Percentiles rank a stretch among this genome's conserved stretches.
Evolutionary conservation across 2,329 filamentous ascomycete genomes (phyloP).

Genomic region (Chrysosporium queenslandicum): DNA sequence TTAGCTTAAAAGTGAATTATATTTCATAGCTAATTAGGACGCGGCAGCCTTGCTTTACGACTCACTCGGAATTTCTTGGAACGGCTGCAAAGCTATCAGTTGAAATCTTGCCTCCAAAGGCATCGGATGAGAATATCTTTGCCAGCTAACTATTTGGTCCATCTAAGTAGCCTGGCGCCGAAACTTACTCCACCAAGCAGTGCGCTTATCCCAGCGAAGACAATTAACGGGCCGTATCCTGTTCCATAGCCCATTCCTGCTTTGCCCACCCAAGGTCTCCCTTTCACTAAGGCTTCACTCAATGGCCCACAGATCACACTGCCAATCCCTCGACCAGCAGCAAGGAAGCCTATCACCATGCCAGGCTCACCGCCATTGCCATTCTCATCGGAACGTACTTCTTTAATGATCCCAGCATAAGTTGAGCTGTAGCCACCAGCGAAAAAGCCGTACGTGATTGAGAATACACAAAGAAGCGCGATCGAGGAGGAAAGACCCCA

Average conservation of each 20-base stretch:
- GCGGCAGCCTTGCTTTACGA: not conserved
- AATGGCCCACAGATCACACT: constrained; percentile 40
- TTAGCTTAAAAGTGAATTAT: too few relatives aligned
- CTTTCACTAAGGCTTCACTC: constrained; percentile 39
- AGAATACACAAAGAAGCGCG: constrained; percentile 34
- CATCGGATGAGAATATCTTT: not conserved
- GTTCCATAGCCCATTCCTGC: constrained; percentile 35
- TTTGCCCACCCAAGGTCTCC: constrained; percentile 28
- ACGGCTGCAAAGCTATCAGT: too few relatives aligned
- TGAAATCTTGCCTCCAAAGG: too few relatives aligned
- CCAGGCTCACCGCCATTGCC: constrained; percentile 29
- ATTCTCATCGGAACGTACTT: constrained; percentile 28
- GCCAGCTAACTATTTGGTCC: not conserved
- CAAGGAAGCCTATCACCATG: constrained; percentile 42
- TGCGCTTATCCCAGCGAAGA: constrained; percentile 36
- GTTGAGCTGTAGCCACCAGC: constrained; percentile 29
- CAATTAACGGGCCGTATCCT: constrained; percentile 35
- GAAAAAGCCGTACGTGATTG: constrained; percentile 38
- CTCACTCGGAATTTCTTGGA: not conserved
- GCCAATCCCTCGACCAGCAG: constrained; percentile 37
- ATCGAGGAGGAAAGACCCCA: constrained; percentile 41
- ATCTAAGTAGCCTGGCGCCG: constrained; percentile 6
- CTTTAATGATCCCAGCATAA: constrained; percentile 39
- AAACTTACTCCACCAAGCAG: constrained; percentile 16
- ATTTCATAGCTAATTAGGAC: too few relatives aligned